Evolutionary conservation across 345 rosid genomes (phyloP), one percentile per base, ranked within the genome.

Genomic region (Eucalyptus sideroxylon): DNA sequence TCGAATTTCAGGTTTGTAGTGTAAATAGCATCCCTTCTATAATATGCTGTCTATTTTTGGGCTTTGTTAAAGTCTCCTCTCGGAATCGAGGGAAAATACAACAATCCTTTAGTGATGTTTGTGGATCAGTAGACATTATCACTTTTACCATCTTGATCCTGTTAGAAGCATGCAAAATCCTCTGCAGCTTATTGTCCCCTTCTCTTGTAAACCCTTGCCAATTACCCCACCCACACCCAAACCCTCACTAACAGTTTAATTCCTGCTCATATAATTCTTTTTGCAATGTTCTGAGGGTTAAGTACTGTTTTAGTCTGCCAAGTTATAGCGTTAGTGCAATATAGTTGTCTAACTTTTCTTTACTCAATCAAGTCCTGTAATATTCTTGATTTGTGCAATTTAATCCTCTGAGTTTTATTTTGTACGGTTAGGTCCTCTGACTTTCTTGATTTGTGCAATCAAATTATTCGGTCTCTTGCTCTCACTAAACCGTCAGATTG

Each of bases 1-100:
- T 80, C 97, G 96, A 92, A 85, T 90, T 86, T 81, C 95, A 93
- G 99, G 99, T 97, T 62, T 42, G 30, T 59, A 37, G 23, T 24
- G 42, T 91, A 86, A 42, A 83, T 88, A 24, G 59, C 23, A 31
- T 89, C 23, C 31, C 56, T n/a, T 45, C 16, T 14, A 31, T 65
- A 17, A 65, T 80, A 34, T 40, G 81, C 19, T 23, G n/a, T 87
- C 50, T 16, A n/a, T 23, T 50, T 49, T 27, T 47, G 56, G 49
- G 31, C 23, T 6, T n/a, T 49, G 53, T n/a, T 24, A 21, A 40
- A 40, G 30, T 77, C 83, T 77, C 27, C 27, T 77, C 83, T 77
- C 2, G 3, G 85, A 77, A 77, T 77, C 5, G 47, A 53, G 62
- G 88, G 88, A 60, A 60, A 51, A 50, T 16, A 23, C 62, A 51